Conservation (phyloP, 495 filamentous ascomycete genomes). For the Trypethelium eluteriae region DNA sequence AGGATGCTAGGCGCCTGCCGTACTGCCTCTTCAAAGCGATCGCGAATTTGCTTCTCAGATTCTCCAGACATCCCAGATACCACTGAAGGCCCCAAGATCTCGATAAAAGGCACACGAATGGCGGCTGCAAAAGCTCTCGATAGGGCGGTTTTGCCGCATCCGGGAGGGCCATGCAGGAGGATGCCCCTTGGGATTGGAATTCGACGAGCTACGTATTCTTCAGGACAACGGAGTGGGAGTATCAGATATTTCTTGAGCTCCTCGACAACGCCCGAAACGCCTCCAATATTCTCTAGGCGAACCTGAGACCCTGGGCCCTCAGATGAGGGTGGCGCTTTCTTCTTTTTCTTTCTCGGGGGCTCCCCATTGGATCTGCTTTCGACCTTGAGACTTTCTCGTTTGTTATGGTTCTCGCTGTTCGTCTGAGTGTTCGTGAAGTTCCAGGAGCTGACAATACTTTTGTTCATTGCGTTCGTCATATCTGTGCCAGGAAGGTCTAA, state of each 20-base stretch:
- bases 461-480: constrained; percentile 60
- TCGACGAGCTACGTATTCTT: constrained; percentile 52
- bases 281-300: constrained; percentile 74
- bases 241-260: constrained; percentile 74
- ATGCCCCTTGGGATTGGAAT: constrained; percentile 78
- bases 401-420: constrained; percentile 24
- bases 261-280: constrained; percentile 69
- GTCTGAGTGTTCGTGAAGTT: constrained; percentile 38
- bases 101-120: constrained; percentile 76
- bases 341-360: constrained; percentile 49
- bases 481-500: constrained; percentile 37
- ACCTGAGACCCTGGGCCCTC: constrained; percentile 55
- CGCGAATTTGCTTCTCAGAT: constrained; percentile 87
- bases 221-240: constrained; percentile 61
- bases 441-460: constrained; percentile 64
- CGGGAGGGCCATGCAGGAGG: constrained; percentile 83
- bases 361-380: constrained; percentile 50
- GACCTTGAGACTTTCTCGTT: constrained; percentile 15
- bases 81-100: constrained; percentile 80
- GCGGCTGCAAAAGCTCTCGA: constrained; percentile 84
- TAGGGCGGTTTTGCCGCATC: constrained; percentile 92
- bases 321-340: constrained; percentile 31
- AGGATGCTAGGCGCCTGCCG: constrained; percentile 82
- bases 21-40: constrained; percentile 84
- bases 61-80: constrained; percentile 95